Base-by-base conservation (phyloP, 345 rosid genomes). In the Mangifera indica region DNA sequence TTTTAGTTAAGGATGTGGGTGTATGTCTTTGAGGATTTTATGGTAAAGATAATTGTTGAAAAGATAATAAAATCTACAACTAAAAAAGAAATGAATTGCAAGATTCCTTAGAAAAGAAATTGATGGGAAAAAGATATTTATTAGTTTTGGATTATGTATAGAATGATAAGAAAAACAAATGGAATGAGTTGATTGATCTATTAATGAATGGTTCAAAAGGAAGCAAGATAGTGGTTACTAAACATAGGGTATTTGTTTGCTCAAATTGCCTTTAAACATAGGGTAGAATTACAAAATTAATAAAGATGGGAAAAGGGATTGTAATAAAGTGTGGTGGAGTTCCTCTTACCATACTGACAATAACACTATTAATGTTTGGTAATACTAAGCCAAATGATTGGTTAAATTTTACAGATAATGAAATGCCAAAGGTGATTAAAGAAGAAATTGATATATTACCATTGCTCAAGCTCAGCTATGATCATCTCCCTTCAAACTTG, bases 311-410 rank as follows among this genome's bases (percentile, higher is more conserved):
- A 37, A 69, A 69, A 51, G 63, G 57, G 10, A 74, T 77, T 46
- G 63, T 74, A 0, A 10, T 21, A 22, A 77, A 48, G 29, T 70
- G 78, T n/a, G 3, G 5, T 0, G 81, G 83, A 55, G 66, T 22
- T 63, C 79, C 83, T 37, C 49, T 80, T 1, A 67, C 4, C 11
- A 46, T 46, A 46, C 66, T 22, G 51, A 66, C 69, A n/a, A 64
- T 76, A 0, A 81, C 76, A 4, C 12, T 58, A 5, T 10, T 74
- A 11, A 34, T 77, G 7, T 74, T 25, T 25, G 70, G 20, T 12
- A 21, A 61, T 29, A 32, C 42, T 34, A 22, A 45, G 7, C 62
- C 48, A 40, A 24, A 8, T 7, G 68, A 77, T 7, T 80, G 81
- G 78, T n/a, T 37, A 6, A 29, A 45, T 10, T 48, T 80, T 2